Conservation (phyloP, 2,329 filamentous ascomycete species). For the Colletotrichum lindemuthianum region DNA sequence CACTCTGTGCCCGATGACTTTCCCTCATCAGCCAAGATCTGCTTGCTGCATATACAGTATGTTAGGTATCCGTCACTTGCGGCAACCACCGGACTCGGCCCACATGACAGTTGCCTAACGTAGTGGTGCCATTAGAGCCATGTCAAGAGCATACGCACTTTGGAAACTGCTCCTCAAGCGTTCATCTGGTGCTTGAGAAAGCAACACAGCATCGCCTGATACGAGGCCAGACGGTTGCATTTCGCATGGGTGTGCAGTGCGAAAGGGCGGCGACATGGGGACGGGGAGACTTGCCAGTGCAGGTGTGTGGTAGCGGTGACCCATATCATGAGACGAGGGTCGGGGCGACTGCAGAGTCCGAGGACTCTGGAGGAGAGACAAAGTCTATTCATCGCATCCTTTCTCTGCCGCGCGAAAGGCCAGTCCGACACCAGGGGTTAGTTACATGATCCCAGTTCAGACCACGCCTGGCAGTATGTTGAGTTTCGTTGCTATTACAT, state of each 20-base stretch:
- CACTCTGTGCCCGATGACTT: slow-evolving; percentile 23
- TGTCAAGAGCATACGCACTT: no score
- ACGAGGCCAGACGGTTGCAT: no score
- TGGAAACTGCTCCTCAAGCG: neutral
- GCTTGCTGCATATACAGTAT: slow-evolving; percentile 12
- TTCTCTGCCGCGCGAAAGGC: neutral
- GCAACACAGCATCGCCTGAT: no score
- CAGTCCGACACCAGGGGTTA: neutral
- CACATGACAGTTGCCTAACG: slow-evolving; percentile 18
- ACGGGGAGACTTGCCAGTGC: no score
- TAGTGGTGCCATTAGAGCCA: slow-evolving; percentile 4
- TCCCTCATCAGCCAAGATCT: slow-evolving; percentile 25
- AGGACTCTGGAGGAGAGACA: slow-evolving; percentile 23
- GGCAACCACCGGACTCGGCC: slow-evolving; percentile 12
- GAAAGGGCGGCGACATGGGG: no score
- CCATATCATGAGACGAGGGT: slow-evolving; percentile 22
- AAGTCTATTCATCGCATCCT: slow-evolving; percentile 12
- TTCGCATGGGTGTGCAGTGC: no score
- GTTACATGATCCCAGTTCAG: slow-evolving; percentile 17
- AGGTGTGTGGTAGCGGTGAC: neutral
- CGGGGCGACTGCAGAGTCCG: slow-evolving; percentile 18
- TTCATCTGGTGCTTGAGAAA: neutral
- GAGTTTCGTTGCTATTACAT: neutral
- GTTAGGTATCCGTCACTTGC: slow-evolving; percentile 11
- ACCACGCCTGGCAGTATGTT: neutral